Conservation (phyloP, 805 yeast species). For the Ogataea pilisensis region DNA sequence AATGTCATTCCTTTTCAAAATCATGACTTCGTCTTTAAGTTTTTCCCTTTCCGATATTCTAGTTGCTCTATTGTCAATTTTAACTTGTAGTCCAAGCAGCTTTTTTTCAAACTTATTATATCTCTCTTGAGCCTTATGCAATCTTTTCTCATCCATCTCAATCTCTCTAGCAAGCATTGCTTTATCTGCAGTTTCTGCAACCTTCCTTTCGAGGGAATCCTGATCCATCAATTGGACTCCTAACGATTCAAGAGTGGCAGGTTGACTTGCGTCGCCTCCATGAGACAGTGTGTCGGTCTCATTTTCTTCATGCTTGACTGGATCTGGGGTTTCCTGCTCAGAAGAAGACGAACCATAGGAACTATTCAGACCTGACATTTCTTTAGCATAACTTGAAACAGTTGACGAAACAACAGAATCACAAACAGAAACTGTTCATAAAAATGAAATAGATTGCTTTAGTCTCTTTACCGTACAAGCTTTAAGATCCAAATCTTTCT, state of each 20-base stretch:
- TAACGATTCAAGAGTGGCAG: slow-evolving; percentile 29
- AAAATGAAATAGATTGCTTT: no score
- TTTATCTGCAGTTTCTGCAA: slow-evolving; percentile 65
- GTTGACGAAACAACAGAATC: no score
- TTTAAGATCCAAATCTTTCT: no score
- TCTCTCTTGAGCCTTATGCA: slow-evolving; percentile 59
- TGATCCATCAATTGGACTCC: slow-evolving; percentile 73
- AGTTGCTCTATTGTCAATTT: slow-evolving; percentile 47
- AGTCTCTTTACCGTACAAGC: no score
- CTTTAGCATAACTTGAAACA: no score
- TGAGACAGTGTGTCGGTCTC: neutral
- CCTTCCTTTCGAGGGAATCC: slow-evolving; percentile 66
- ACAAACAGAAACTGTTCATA: no score
- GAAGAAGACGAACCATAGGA: no score
- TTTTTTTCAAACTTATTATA: slow-evolving; percentile 41
- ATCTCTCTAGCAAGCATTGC: slow-evolving; percentile 57
- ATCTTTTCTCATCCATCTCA: slow-evolving; percentile 70
- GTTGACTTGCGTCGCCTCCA: neutral
- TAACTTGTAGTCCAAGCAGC: slow-evolving; percentile 43
- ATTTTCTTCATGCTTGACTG: neutral
- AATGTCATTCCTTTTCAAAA: slow-evolving; percentile 48
- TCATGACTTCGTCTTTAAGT: slow-evolving; percentile 49
- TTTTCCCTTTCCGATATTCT: slow-evolving; percentile 62
- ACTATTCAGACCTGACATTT: no score
- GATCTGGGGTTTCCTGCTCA: no score